A percentile compares a stretch with the other conserved stretches of the same genome.
Conservation (phyloP, 1,139 yeast genomes). For the Chernovozyma sophiae-reginae region DNA sequence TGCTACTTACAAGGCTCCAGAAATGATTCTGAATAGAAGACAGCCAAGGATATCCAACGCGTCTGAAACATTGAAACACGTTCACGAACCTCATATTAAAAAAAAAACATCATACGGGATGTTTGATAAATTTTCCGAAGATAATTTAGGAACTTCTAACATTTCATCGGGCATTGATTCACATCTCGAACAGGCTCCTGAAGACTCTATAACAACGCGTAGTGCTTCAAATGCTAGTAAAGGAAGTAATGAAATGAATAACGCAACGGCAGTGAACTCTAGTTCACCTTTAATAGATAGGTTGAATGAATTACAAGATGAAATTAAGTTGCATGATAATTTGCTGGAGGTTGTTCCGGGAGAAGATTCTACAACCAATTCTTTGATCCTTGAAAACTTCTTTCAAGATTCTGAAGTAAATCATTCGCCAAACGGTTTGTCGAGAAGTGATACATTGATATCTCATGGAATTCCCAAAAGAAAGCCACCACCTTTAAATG, state of each 20-base stretch:
- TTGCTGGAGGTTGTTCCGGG: background rate
- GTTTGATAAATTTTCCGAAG: constrained; percentile 4
- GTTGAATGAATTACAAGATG: background rate
- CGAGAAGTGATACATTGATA: background rate
- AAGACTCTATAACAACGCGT: background rate
- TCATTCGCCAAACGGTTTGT: background rate
- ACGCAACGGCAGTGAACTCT: too few species aligned
- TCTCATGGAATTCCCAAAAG: background rate
- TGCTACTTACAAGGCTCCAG: constrained; percentile 47
- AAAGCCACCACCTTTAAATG: background rate
- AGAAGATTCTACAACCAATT: background rate
- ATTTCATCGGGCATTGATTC: background rate
- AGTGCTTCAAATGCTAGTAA: background rate
- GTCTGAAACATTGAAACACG: background rate
- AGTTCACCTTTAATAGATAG: background rate
- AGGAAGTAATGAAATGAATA: background rate
- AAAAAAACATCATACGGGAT: constrained; percentile 5
- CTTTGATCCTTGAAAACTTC: background rate
- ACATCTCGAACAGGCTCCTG: background rate
- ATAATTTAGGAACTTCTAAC: background rate
- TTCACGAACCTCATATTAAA: background rate
- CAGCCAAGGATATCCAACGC: constrained; percentile 24
- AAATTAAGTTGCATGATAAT: background rate
- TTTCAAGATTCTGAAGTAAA: background rate
- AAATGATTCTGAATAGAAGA: constrained; percentile 61